Conservation (phyloP, 257 asterid species). For the Linderniella brevidens region DNA sequence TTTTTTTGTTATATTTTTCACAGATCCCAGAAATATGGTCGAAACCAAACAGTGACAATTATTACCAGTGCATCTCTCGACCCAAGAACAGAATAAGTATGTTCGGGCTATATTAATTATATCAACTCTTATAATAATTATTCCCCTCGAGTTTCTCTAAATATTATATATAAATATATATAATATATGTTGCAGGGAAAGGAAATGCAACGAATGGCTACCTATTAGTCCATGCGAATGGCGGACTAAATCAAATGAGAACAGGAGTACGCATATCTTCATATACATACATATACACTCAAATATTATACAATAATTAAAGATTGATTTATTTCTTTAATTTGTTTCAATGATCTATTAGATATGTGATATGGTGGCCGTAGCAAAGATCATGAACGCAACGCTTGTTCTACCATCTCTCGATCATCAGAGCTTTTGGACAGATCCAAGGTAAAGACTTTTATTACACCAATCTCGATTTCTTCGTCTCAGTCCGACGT, state of each 20-base stretch:
- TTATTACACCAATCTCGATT: not conserved
- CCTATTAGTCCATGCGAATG: constrained; percentile 71
- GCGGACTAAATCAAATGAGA: constrained; percentile 93
- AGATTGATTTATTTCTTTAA: no score
- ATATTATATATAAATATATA: no score
- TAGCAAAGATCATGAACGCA: constrained; percentile 86
- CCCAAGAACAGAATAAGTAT: constrained; percentile 47
- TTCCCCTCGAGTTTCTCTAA: no score
- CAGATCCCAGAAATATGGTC: constrained; percentile 94
- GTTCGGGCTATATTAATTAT: constrained; percentile 1
- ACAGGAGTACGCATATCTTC: constrained; percentile 48
- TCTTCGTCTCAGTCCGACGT: not conserved
- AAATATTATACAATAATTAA: no score
- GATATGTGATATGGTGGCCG: constrained; percentile 97
- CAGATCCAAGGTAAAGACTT: constrained; percentile 62
- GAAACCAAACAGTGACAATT: constrained; percentile 61
- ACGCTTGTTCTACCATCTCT: constrained; percentile 90
- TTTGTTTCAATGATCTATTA: constrained; percentile 2
- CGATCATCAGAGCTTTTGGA: constrained; percentile 87
- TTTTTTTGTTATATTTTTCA: not conserved
- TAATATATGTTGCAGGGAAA: no score
- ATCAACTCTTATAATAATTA: no score
- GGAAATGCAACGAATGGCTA: constrained; percentile 52
- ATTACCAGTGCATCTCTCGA: constrained; percentile 43
- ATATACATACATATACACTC: not conserved